These are phyloP conservation scores for Angophora floribunda DNA, from an alignment of 345 rosid species.

Conservation along the genomic window DNA sequence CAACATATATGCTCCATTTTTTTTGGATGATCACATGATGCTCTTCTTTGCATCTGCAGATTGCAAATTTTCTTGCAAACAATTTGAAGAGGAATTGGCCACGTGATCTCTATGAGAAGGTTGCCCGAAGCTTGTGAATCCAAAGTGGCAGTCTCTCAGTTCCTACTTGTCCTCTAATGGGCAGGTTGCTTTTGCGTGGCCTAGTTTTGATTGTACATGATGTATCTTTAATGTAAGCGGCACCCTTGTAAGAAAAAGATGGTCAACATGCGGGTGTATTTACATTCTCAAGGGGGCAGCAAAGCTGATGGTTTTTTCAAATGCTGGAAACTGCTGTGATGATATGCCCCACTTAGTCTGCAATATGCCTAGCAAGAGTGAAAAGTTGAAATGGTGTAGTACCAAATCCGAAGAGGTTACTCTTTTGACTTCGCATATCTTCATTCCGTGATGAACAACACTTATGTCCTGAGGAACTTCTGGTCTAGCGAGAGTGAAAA, in stretches of 20 bases:
- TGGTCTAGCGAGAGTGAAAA: not conserved
- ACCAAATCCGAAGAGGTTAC: not conserved
- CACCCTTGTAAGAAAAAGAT: not conserved
- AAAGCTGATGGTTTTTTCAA: not conserved
- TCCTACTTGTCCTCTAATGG: not conserved
- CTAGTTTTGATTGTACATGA: not conserved
- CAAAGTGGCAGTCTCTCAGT: not conserved
- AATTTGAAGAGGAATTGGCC: conserved; percentile 87
- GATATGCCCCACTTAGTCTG: not conserved
- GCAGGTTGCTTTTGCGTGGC: not conserved
- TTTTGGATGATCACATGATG: not conserved
- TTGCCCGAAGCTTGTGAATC: conserved; percentile 65
- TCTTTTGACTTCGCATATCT: not conserved
- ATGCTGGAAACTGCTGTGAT: not conserved
- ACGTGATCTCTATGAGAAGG: conserved; percentile 75
- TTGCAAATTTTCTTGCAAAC: conserved; percentile 78
- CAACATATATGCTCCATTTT: not conserved
- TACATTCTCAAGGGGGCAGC: not conserved
- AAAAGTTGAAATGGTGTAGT: not conserved
- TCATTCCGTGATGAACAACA: not conserved
- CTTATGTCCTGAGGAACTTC: not conserved
- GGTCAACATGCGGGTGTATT: not conserved
- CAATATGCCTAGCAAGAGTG: not conserved
- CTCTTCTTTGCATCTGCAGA: conserved; percentile 32
- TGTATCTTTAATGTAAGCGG: not conserved